Evolutionary conservation across 1,284 basidiomycete genomes (phyloP).

Genomic region (Rhodotorula sp.): DNA sequence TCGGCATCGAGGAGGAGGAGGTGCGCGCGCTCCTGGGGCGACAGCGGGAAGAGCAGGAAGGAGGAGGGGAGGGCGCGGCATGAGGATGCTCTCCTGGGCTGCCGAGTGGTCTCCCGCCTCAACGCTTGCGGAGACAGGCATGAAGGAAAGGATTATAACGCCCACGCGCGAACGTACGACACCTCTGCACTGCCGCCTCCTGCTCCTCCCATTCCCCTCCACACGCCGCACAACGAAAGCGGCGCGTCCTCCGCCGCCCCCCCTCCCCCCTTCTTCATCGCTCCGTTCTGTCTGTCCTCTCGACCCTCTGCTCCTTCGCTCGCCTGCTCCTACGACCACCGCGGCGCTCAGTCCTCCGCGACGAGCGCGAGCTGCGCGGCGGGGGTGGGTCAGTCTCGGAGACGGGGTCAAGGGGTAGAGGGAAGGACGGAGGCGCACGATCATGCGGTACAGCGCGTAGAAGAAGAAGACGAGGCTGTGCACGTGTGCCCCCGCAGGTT

Average conservation of each 20-base stretch:
- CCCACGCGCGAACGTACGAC: no score
- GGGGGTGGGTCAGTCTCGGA: background rate
- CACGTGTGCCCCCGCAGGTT: background rate
- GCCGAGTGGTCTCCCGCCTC: no score
- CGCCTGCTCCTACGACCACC: no score
- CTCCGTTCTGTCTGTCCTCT: no score
- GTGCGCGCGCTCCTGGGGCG: background rate
- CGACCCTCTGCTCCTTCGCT: no score
- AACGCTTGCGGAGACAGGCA: no score
- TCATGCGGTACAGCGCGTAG: conserved; percentile 87
- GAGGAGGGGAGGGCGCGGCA: background rate
- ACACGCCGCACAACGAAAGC: no score
- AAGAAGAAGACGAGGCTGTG: conserved; percentile 47
- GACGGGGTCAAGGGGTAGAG: background rate
- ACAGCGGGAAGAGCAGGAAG: background rate
- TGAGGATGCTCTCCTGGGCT: no score
- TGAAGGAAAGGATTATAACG: background rate
- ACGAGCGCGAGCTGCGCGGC: conserved; percentile 42
- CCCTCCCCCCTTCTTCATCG: no score
- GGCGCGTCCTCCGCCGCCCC: no score
- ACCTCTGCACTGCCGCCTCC: no score
- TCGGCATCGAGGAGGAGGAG: conserved; percentile 2
- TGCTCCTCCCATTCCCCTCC: no score
- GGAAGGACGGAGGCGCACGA: conserved; percentile 13
- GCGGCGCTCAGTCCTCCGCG: conserved; percentile 45